A percentile compares a stretch with the other conserved stretches of the same genome.
Conservation (phyloP, 768 basidiomycete species). For the Psilocybe subaeruginosa region DNA sequence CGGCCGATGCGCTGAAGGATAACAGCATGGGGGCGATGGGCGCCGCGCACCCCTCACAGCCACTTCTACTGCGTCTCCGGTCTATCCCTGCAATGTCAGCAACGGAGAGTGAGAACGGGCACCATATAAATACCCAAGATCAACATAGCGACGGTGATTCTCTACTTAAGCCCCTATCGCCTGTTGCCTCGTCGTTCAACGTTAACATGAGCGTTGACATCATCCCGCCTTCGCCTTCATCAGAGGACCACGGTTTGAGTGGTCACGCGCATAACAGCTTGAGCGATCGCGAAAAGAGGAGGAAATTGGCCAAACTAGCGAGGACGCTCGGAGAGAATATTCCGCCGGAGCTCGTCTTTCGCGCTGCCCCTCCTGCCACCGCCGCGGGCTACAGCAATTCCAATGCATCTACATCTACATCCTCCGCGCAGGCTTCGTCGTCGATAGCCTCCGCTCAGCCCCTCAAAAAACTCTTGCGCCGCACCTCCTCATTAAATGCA, state of each 20-base stretch:
- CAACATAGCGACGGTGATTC: conserved; percentile 5
- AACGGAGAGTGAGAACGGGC: background rate
- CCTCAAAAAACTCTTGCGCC: background rate
- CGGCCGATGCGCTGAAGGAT: background rate
- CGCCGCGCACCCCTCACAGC: conserved; percentile 23
- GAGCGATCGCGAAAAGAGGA: conserved; percentile 35
- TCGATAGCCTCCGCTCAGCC: background rate
- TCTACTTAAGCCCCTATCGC: conserved; percentile 12
- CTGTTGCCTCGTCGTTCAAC: conserved; percentile 14
- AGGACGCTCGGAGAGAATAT: conserved; percentile 63
- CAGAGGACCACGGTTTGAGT: background rate
- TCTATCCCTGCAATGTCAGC: conserved; percentile 12
- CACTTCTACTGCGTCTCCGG: conserved; percentile 29
- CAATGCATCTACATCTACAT: background rate
- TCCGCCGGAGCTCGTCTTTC: conserved; percentile 57
- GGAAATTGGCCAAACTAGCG: conserved; percentile 59
- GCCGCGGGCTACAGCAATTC: background rate
- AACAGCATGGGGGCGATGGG: background rate
- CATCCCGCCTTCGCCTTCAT: conserved; percentile 10
- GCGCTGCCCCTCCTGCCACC: conserved; percentile 5
- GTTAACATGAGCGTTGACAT: conserved; percentile 11
- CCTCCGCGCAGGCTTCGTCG: background rate
- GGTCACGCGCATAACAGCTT: conserved; percentile 7
- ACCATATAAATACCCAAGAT: conserved; percentile 4
- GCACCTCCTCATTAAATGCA: background rate